phyloP scores from a whole-genome alignment of 371 early-diverging fungal species.

The Catenaria anguillulae region DNA sequence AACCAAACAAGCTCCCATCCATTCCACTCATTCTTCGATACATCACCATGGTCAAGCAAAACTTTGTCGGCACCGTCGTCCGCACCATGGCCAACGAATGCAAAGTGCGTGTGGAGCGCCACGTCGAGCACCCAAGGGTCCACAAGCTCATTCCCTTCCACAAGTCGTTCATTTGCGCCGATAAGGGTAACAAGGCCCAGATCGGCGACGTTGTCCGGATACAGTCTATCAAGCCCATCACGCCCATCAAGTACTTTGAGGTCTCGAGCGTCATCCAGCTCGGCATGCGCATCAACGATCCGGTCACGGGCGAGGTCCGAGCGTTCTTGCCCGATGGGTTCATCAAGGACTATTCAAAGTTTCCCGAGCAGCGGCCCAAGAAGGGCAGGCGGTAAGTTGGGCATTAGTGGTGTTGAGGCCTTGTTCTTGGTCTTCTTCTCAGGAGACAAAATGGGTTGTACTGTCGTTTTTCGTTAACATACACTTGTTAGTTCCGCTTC shows the following conservation, averaged over 20 bases:
- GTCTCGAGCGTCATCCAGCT: not conserved
- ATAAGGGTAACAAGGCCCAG: not conserved
- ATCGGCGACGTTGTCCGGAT: slow-evolving; percentile 1
- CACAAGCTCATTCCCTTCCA: slow-evolving; percentile 1
- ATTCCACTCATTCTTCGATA: too few relatives aligned
- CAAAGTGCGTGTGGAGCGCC: slow-evolving; percentile 1
- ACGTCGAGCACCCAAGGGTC: not conserved
- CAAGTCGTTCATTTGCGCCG: not conserved
- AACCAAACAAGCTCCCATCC: too few relatives aligned
- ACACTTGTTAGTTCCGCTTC: too few relatives aligned
- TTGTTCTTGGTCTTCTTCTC: too few relatives aligned
- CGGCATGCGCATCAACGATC: not conserved
- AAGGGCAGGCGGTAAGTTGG: too few relatives aligned
- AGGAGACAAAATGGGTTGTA: too few relatives aligned
- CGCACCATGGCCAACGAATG: not conserved
- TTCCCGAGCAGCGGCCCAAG: not conserved
- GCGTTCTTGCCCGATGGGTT: not conserved
- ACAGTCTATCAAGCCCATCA: not conserved
- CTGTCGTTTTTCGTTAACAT: too few relatives aligned
- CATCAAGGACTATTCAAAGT: slow-evolving; percentile 2
- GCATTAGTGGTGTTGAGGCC: too few relatives aligned
- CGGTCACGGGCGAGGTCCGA: not conserved
- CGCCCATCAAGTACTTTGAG: not conserved
- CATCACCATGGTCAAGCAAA: not conserved
- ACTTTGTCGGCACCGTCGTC: slow-evolving; percentile 1